A percentile compares a stretch with the other conserved stretches of the same genome.
Conservation (phyloP, 1,284 basidiomycete species). For the Dichomitus squalens region DNA sequence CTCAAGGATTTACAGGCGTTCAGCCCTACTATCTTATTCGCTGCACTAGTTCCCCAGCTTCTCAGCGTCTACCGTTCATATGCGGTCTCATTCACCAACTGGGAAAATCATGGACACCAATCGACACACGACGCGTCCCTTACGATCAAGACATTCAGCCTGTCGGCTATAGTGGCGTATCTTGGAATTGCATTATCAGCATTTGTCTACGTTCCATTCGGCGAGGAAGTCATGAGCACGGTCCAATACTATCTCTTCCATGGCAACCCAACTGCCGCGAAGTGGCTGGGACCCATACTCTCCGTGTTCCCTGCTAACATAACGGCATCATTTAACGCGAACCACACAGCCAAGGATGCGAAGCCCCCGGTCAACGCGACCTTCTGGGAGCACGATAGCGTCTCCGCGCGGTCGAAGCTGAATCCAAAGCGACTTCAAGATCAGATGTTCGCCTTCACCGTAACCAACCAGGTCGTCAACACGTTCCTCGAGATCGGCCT, state of each 20-base stretch:
- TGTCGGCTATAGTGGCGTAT: conserved; percentile 90
- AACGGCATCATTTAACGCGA: conserved; percentile 21
- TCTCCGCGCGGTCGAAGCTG: conserved; percentile 55
- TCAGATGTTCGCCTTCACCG: conserved; percentile 94
- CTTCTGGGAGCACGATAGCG: conserved; percentile 56
- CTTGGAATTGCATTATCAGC: conserved; percentile 83
- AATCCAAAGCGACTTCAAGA: conserved; percentile 77
- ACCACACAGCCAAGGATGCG: conserved; percentile 2
- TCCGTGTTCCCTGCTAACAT: conserved; percentile 24
- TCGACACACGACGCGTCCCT: conserved; percentile 79
- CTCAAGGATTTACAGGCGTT: conserved; percentile 54
- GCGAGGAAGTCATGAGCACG: conserved; percentile 73
- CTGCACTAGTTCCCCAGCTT: conserved; percentile 81
- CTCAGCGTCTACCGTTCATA: conserved; percentile 77
- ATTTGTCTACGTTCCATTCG: conserved; percentile 92
- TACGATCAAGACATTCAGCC: conserved; percentile 90
- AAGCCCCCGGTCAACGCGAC: conserved; percentile 16
- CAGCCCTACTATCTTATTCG: conserved; percentile 85
- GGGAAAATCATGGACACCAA: conserved; percentile 90
- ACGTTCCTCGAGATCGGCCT: conserved; percentile 85
- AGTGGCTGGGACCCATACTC: conserved; percentile 25
- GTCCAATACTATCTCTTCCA: conserved; percentile 47
- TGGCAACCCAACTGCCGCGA: conserved; percentile 16
- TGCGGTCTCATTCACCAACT: conserved; percentile 75
- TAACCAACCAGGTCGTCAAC: conserved; percentile 89